Percentiles rank a stretch among this genome's conserved stretches.
These are phyloP conservation scores for Magnusiomyces sp. DNA, from an alignment of 1,139 yeast species.

Conservation along the genomic window DNA sequence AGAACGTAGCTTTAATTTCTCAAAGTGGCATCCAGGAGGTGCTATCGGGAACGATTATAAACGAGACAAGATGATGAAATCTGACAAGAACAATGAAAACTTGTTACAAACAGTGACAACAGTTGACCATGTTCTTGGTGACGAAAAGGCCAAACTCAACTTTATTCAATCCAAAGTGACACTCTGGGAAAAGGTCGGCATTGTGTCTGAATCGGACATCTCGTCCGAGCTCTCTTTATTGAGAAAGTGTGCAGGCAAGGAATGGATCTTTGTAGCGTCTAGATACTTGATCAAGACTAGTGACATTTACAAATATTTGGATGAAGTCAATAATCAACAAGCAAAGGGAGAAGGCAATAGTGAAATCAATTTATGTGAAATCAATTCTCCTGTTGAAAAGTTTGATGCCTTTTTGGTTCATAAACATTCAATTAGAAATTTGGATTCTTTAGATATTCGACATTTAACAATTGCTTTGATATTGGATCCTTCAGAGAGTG, in stretches of 20 bases:
- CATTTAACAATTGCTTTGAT: neutral
- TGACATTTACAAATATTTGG: neutral
- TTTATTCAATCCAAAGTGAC: conserved; percentile 2
- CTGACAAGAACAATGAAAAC: conserved; percentile 6
- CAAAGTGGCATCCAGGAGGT: conserved; percentile 82
- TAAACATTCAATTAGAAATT: neutral
- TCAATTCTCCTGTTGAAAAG: neutral
- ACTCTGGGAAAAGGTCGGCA: conserved; percentile 5
- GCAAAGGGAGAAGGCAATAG: neutral
- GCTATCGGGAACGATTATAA: conserved; percentile 59
- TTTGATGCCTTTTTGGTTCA: neutral
- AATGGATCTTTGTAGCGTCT: conserved; percentile 16
- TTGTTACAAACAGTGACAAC: neutral
- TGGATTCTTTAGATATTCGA: neutral
- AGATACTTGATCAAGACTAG: conserved; percentile 7
- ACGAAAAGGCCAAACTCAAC: conserved; percentile 1
- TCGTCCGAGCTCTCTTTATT: conserved; percentile 16
- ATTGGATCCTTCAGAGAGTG: neutral
- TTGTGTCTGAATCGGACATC: neutral
- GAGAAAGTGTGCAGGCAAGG: conserved; percentile 22
- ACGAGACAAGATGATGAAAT: conserved; percentile 9
- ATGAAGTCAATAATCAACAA: neutral
- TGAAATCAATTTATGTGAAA: neutral
- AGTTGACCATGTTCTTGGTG: conserved; percentile 4
- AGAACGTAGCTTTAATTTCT: conserved; percentile 49